These are phyloP conservation scores for Ceratocystis destructans DNA, from an alignment of 2,329 filamentous ascomycete species.

Conservation along the genomic window DNA sequence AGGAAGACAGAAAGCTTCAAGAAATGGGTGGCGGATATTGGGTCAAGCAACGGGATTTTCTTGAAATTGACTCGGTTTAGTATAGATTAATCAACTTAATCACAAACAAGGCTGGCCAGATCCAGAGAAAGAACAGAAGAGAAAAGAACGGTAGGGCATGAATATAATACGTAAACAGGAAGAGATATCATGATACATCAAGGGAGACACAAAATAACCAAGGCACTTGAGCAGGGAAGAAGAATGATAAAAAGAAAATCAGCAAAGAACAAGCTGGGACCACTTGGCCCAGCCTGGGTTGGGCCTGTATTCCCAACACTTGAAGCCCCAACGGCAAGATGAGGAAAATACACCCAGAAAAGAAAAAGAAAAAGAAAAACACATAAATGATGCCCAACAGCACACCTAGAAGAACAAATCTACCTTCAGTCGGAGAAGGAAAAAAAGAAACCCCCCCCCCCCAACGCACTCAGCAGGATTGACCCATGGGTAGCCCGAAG, in stretches of 20 bases:
- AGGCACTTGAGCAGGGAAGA: neutral
- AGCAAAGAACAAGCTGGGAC: neutral
- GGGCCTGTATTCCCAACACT: constrained; percentile 7
- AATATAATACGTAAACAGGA: neutral
- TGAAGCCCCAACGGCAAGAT: neutral
- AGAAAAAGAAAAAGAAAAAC: neutral
- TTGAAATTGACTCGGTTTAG: neutral
- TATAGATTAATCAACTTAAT: neutral
- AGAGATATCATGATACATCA: neutral
- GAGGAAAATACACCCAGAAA: neutral
- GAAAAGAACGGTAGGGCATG: neutral
- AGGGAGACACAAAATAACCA: neutral
- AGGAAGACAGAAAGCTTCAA: neutral
- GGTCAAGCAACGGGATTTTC: neutral
- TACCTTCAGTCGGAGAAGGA: neutral
- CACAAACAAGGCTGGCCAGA: neutral
- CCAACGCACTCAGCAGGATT: constrained; percentile 2
- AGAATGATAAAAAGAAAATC: neutral
- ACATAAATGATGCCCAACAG: too few species aligned
- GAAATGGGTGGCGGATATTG: neutral
- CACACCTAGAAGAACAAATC: too few species aligned
- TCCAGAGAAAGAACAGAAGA: neutral
- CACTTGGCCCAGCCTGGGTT: constrained; percentile 6
- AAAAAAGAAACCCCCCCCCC: neutral
- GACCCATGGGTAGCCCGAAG: constrained; percentile 27